phyloP scores from a whole-genome alignment of 257 asterid species.

The Handroanthus guayacan region DNA sequence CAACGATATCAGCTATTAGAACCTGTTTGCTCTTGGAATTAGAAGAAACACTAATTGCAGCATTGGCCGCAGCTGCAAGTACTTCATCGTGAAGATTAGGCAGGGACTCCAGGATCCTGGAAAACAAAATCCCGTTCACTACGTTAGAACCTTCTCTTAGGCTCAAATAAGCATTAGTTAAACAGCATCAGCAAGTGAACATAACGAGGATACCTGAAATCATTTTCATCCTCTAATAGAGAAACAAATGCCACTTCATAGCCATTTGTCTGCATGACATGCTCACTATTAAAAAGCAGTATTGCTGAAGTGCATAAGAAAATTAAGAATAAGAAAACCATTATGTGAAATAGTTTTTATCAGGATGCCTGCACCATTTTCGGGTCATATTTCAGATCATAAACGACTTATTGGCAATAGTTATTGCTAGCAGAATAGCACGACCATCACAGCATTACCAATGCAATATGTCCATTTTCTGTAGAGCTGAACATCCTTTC shows the following conservation, averaged over 20 bases:
- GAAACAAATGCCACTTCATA: constrained; percentile 81
- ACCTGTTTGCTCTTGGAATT: constrained; percentile 78
- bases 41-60: constrained; percentile 65
- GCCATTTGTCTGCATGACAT: constrained; percentile 64
- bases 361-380: constrained; percentile 16
- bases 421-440: constrained; percentile 8
- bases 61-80: constrained; percentile 81
- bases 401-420: background rate
- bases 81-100: constrained; percentile 90
- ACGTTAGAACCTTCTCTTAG: constrained; percentile 29
- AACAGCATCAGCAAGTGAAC: constrained; percentile 31
- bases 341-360: background rate
- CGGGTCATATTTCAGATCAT: constrained; percentile 5
- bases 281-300: constrained; percentile 32
- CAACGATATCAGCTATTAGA: constrained; percentile 4
- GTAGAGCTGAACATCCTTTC: constrained; percentile 69
- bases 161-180: constrained; percentile 29
- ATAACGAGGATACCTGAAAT: constrained; percentile 69
- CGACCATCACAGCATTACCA: constrained; percentile 56
- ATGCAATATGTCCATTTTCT: constrained; percentile 61
- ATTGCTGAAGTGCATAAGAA: constrained; percentile 19
- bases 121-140: constrained; percentile 31
- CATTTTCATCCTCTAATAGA: constrained; percentile 65
- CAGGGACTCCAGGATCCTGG: constrained; percentile 80
- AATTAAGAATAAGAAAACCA: constrained; percentile 1